These are phyloP conservation scores for Leccinum imitatum DNA, from an alignment of 768 basidiomycete genomes.

Conservation along the genomic window DNA sequence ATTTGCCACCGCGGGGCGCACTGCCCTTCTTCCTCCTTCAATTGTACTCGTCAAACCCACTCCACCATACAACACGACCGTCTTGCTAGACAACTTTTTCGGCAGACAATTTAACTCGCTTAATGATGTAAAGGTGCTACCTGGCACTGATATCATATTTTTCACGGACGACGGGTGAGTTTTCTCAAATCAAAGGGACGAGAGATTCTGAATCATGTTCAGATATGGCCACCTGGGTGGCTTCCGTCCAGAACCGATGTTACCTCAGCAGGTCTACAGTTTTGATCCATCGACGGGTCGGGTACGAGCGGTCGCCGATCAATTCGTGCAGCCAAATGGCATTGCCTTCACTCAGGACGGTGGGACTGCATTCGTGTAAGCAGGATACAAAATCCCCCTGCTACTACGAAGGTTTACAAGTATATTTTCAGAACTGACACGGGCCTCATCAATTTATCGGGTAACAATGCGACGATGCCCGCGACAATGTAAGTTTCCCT, in stretches of 20 bases:
- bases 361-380: neutral
- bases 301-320: neutral
- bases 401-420: neutral
- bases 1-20: neutral
- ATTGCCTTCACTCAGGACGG: neutral
- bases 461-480: neutral
- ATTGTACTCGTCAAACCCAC: neutral
- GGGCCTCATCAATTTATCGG: neutral
- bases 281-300: neutral
- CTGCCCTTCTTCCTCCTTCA: neutral
- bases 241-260: neutral
- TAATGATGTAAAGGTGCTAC: neutral
- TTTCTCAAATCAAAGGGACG: neutral
- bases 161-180: neutral
- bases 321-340: neutral
- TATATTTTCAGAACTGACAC: neutral
- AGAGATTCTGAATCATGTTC: neutral
- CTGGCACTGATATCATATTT: neutral
- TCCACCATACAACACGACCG: neutral
- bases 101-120: neutral
- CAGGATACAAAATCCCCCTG: neutral
- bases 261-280: neutral
- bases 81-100: constrained; percentile 1
- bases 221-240: neutral
- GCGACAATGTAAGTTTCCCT: neutral